Evolutionary conservation across 2,329 filamentous ascomycete genomes (phyloP), one percentile per base, ranked within the genome.

Genomic region (Colletotrichum echinochloae): DNA sequence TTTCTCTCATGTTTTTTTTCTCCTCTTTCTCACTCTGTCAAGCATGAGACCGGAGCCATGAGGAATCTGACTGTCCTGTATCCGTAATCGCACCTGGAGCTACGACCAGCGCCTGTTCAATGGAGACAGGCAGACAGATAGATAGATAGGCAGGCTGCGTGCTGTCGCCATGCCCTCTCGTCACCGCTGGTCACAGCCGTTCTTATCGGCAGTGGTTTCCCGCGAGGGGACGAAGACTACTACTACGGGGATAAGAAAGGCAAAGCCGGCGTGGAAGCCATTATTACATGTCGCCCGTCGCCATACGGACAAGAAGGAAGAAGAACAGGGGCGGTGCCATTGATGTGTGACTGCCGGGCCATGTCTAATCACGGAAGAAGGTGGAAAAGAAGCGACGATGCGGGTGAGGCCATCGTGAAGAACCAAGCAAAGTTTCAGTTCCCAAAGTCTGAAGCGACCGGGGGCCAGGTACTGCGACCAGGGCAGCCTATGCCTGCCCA

Each of bases 401-500:
- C 57, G 46, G 37, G 59, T 71, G 68, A 71, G 65, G 68, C 68
- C 64, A 68, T 71, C 59, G 59, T 52, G 68, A 71, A 65, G 67
- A 12, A 30, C 46, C n/a, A 54, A 67, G 11, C 52, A 71, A 63
- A 71, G 68, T 71, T 71, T 71, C 68, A 71, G 65, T 59, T 11
- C 28, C 39, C 52, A 62, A 67, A 54, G 64, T 71, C 59, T 71
- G 68, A 63, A 35, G 68, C 68, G 68, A 48, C 68, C 35, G 30
- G 68, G 68, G 68, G 33, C 64, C 57, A 63, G 65, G 65, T 33
- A 52, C 16, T 4, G 23, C 18, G 35, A 52, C 41, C 35, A 28
- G 62, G 67, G 49, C 49, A 37, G 67, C 51, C 39, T 44, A 61
- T 61, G 56, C 63, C 56, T 66, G 63, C 35, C 51, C 44, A 33